phyloP scores from a whole-genome alignment of 2,329 filamentous ascomycete genomes.

The Aphanoascus verrucosus region DNA sequence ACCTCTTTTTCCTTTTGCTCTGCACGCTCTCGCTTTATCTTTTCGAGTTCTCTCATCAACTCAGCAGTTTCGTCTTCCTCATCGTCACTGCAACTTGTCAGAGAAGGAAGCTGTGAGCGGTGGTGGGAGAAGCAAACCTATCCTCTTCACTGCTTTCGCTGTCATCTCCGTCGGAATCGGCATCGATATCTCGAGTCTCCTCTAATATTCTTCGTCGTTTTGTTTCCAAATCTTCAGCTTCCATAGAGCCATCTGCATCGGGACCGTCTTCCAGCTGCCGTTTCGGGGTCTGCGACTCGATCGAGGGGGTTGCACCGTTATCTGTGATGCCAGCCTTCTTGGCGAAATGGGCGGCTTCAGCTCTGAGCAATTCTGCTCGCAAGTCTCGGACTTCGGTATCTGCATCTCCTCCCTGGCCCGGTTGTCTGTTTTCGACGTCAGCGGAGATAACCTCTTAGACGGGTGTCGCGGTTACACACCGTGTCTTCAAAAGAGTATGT shows the following conservation, averaged over 20 bases:
- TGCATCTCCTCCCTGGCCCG: conserved; percentile 78
- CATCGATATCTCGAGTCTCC: conserved; percentile 79
- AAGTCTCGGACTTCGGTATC: conserved; percentile 65
- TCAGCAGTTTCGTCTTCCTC: conserved; percentile 79
- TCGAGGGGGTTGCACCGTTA: conserved; percentile 21
- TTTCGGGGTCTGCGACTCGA: conserved; percentile 45
- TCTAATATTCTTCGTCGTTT: conserved; percentile 81
- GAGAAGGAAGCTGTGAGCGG: conserved; percentile 7
- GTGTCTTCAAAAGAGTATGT: conserved; percentile 82
- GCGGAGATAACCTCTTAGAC: background rate
- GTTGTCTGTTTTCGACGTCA: conserved; percentile 44
- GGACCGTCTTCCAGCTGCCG: conserved; percentile 49
- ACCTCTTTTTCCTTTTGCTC: conserved; percentile 69
- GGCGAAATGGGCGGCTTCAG: conserved; percentile 76
- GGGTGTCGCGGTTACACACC: conserved; percentile 38
- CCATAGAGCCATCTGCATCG: conserved; percentile 30
- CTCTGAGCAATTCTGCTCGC: conserved; percentile 76
- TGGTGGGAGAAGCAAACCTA: conserved; percentile 30
- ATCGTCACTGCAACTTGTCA: conserved; percentile 46
- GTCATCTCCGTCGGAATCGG: conserved; percentile 57
- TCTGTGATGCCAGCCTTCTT: conserved; percentile 49
- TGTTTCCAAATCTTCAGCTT: conserved; percentile 60
- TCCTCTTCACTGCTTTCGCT: conserved; percentile 53
- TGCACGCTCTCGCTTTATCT: conserved; percentile 77
- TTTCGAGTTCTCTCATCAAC: conserved; percentile 83